Percentiles rank a stretch among this genome's conserved stretches.
These are phyloP conservation scores for Anthracocystis panici-leucophaei DNA, from an alignment of 1,284 basidiomycete species.

Conservation along the genomic window DNA sequence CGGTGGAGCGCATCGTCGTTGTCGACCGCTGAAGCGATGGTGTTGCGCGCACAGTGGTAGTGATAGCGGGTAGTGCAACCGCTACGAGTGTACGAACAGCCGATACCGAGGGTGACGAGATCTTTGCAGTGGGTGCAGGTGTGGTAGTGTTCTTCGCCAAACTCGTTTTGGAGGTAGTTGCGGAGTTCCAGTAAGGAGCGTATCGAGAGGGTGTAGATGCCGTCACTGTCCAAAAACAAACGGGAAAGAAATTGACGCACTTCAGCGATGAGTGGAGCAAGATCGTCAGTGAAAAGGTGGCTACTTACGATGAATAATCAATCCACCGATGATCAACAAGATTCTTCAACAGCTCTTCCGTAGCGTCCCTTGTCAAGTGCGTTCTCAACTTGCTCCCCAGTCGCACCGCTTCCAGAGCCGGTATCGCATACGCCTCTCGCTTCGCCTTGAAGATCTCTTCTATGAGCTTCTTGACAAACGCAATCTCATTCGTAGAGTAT, in stretches of 20 bases:
- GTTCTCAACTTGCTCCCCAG: conserved; percentile 75
- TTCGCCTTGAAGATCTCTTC: conserved; percentile 87
- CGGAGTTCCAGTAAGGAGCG: conserved; percentile 81
- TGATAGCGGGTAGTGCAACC: conserved; percentile 34
- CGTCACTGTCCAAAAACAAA: conserved; percentile 57
- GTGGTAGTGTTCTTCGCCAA: conserved; percentile 74
- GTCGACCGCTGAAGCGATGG: conserved; percentile 21
- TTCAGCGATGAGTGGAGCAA: too few relatives aligned
- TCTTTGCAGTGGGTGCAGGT: conserved; percentile 83
- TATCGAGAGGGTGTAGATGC: conserved; percentile 81
- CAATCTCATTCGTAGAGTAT: conserved; percentile 56
- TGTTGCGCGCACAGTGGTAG: conserved; percentile 39
- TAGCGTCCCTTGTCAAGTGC: conserved; percentile 80
- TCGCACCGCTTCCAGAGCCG: conserved; percentile 77
- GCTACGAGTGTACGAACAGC: conserved; percentile 12
- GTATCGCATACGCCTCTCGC: conserved; percentile 79
- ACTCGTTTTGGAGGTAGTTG: conserved; percentile 80
- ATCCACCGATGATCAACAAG: conserved; percentile 86
- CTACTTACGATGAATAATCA: conserved; percentile 74
- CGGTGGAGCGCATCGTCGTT: conserved; percentile 26
- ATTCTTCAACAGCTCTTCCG: conserved; percentile 79
- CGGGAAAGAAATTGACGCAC: too few relatives aligned
- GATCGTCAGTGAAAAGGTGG: too few relatives aligned
- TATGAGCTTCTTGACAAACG: conserved; percentile 70
- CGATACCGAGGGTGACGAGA: conserved; percentile 70